Percentiles rank a stretch among this genome's conserved stretches.
phyloP scores from a whole-genome alignment of 2,329 filamentous ascomycete species.

The Scedosporium aurantiacum region DNA sequence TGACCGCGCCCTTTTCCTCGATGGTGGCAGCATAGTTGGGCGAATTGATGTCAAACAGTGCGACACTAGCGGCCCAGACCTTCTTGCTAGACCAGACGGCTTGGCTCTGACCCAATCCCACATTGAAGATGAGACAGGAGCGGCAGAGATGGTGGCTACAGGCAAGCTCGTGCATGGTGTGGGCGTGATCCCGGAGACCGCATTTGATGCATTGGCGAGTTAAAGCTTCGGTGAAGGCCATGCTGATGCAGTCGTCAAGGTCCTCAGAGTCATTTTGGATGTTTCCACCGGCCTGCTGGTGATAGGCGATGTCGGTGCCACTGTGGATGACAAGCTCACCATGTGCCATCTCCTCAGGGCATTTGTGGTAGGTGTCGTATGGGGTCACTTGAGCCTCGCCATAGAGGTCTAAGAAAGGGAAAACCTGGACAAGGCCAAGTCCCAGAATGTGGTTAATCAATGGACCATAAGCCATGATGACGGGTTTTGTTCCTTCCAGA shows the following conservation, averaged over 20 bases:
- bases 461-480: not conserved
- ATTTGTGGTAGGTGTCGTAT: not conserved
- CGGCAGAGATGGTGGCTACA: not conserved
- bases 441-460: not conserved
- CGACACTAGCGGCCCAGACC: not conserved
- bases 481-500: not conserved
- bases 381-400: not conserved
- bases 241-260: not conserved
- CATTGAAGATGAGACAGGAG: not conserved
- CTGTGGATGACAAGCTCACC: not conserved
- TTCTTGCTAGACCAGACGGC: not conserved
- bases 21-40: not conserved
- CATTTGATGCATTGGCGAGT: not conserved
- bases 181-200: not conserved
- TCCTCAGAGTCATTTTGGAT: not conserved
- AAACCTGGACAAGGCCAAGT: not conserved
- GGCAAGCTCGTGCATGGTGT: not conserved
- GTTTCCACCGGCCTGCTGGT: too few species aligned
- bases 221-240: not conserved
- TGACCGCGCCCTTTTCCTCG: not conserved
- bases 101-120: not conserved
- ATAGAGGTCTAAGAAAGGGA: not conserved
- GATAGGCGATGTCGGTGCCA: not conserved
- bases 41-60: not conserved
- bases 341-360: not conserved